Conservation (phyloP, 495 filamentous ascomycete species). For the Talaromyces ruber region DNA sequence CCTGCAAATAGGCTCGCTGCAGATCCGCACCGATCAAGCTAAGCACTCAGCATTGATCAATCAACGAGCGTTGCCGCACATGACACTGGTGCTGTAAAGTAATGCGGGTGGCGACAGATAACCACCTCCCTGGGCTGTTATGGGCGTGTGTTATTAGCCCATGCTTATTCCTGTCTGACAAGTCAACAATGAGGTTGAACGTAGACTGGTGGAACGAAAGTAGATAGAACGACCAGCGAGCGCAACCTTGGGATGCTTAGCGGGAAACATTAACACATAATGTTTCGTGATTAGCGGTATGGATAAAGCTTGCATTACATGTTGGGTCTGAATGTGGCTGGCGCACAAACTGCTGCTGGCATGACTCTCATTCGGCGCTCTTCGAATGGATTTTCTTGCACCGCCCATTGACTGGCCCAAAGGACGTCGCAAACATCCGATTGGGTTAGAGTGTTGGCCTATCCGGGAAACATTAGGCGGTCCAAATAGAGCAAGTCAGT, state of each 20-base stretch:
- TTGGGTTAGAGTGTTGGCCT: slow-evolving; percentile 3
- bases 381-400: neutral
- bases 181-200: neutral
- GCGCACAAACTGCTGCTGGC: neutral
- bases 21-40: neutral
- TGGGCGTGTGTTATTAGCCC: neutral
- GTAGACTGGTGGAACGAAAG: neutral
- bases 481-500: neutral
- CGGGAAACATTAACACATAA: neutral
- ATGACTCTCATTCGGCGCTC: neutral
- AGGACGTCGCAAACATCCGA: neutral
- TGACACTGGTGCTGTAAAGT: neutral
- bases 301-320: neutral
- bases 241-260: neutral
- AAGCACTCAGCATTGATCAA: neutral
- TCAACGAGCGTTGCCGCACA: neutral
- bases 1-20: slow-evolving; percentile 1
- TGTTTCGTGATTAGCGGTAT: neutral
- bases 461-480: neutral
- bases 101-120: neutral
- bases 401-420: neutral
- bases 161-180: slow-evolving; percentile 1
- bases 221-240: neutral
- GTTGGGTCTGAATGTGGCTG: neutral
- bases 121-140: neutral